A percentile compares a stretch with the other conserved stretches of the same genome.
Conservation (phyloP, 257 asterid species). For the Solanum chilense region DNA sequence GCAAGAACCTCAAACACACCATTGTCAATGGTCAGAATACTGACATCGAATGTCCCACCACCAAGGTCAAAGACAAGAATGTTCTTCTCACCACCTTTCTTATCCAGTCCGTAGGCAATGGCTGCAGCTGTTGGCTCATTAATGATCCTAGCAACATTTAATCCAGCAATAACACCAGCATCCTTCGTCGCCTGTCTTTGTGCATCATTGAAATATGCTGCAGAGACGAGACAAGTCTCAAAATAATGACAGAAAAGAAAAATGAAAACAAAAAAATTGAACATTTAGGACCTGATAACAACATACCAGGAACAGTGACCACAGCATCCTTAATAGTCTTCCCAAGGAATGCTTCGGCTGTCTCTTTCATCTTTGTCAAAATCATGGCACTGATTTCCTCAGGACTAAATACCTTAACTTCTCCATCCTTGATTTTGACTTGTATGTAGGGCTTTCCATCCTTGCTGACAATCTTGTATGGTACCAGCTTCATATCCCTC, state of each 20-base stretch:
- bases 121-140: constrained; percentile 98
- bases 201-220: constrained; percentile 96
- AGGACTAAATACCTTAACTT: constrained; percentile 85
- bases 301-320: constrained; percentile 83
- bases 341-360: constrained; percentile 86
- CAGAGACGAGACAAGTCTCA: not conserved
- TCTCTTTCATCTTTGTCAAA: constrained; percentile 84
- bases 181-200: constrained; percentile 96
- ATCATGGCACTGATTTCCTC: constrained; percentile 94
- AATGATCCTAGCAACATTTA: constrained; percentile 83
- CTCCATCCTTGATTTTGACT: constrained; percentile 73
- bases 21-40: constrained; percentile 86
- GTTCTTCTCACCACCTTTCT: constrained; percentile 90
- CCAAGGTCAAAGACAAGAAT: constrained; percentile 95
- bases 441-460: constrained; percentile 91
- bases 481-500: constrained; percentile 79
- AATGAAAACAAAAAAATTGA: not conserved
- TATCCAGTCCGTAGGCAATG: constrained; percentile 88
- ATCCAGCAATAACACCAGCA: constrained; percentile 85
- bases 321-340: constrained; percentile 88
- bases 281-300: not conserved
- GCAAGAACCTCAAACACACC: constrained; percentile 97
- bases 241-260: not conserved
- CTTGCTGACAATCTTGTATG: constrained; percentile 78
- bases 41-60: constrained; percentile 98